These are phyloP conservation scores for Globisporangium nagaii DNA, from an alignment of 352 stramenopile genomes.

Conservation along the genomic window DNA sequence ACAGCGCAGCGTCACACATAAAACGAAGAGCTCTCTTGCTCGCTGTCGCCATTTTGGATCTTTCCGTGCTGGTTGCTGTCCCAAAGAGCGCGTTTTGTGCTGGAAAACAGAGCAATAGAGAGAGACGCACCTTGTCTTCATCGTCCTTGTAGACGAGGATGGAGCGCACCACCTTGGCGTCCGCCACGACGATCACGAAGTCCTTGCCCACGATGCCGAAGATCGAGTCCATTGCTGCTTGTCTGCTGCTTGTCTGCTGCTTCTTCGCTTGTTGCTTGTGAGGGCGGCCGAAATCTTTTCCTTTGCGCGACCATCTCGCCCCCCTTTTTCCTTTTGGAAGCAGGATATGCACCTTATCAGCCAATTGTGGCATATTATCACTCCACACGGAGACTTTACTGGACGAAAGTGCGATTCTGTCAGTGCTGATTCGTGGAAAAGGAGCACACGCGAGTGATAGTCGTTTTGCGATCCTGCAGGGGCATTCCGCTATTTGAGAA, in stretches of 20 bases:
- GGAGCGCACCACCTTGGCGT: slow-evolving; percentile 87
- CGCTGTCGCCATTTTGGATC: too few relatives aligned
- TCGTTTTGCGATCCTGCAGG: too few relatives aligned
- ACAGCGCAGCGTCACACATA: neutral
- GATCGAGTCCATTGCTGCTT: slow-evolving; percentile 67
- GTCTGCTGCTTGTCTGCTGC: slow-evolving; percentile 4
- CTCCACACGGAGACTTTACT: too few relatives aligned
- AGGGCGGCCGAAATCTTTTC: slow-evolving; percentile 6
- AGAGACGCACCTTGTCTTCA: slow-evolving; percentile 82
- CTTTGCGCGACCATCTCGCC: neutral
- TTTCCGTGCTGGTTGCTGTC: neutral
- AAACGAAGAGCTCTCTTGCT: neutral
- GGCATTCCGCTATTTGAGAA: too few relatives aligned
- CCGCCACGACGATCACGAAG: slow-evolving; percentile 88
- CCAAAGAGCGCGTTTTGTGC: too few relatives aligned
- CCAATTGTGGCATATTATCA: too few relatives aligned
- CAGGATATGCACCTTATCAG: too few relatives aligned
- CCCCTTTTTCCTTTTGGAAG: neutral
- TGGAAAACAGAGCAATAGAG: neutral
- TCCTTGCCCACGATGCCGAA: slow-evolving; percentile 89
- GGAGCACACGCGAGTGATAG: too few relatives aligned
- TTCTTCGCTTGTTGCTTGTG: neutral
- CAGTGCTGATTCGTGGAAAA: too few relatives aligned
- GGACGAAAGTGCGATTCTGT: too few relatives aligned
- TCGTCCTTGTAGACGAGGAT: slow-evolving; percentile 93